Percentiles rank a stretch among this genome's conserved stretches.
These are phyloP conservation scores for Arthrobotrys iridis DNA, from an alignment of 2,329 filamentous ascomycete species.

Conservation along the genomic window DNA sequence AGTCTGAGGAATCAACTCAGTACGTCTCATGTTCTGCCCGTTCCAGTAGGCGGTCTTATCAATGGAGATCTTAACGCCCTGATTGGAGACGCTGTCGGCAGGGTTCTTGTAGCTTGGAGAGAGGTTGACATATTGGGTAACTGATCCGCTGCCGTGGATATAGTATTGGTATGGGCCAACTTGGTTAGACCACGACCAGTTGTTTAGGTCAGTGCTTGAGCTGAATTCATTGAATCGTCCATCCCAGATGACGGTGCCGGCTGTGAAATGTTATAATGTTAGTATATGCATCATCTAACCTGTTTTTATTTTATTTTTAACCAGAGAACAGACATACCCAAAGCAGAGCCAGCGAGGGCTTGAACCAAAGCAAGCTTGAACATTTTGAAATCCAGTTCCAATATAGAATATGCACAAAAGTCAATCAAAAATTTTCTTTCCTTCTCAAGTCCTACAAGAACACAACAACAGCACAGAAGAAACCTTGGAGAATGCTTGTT, in stretches of 20 bases:
- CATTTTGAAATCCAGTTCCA: conserved; percentile 54
- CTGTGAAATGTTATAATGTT: conserved; percentile 4
- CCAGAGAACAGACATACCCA: conserved; percentile 28
- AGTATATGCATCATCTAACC: not conserved
- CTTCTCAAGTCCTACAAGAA: conserved; percentile 8
- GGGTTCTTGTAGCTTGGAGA: conserved; percentile 72
- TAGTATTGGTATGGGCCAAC: conserved; percentile 76
- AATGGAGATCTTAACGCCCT: conserved; percentile 76
- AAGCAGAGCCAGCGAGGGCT: conserved; percentile 45
- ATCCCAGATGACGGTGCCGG: conserved; percentile 69
- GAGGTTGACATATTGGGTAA: conserved; percentile 72
- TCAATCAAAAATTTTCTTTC: conserved; percentile 23
- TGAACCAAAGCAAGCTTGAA: conserved; percentile 53
- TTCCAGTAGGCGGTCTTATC: conserved; percentile 74
- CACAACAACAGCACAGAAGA: conserved; percentile 3
- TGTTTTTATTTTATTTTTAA: not conserved
- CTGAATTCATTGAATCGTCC: conserved; percentile 72
- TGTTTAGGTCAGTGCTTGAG: conserved; percentile 67
- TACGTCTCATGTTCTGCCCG: conserved; percentile 75
- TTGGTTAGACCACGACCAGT: conserved; percentile 73
- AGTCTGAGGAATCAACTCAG: conserved; percentile 78
- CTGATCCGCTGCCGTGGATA: conserved; percentile 68
- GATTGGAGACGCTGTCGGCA: conserved; percentile 69
- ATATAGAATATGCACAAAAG: conserved; percentile 26
- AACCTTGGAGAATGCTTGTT: conserved; percentile 27